phyloP scores from a whole-genome alignment of 805 yeast genomes.

The Danielozyma ontarioensis region DNA sequence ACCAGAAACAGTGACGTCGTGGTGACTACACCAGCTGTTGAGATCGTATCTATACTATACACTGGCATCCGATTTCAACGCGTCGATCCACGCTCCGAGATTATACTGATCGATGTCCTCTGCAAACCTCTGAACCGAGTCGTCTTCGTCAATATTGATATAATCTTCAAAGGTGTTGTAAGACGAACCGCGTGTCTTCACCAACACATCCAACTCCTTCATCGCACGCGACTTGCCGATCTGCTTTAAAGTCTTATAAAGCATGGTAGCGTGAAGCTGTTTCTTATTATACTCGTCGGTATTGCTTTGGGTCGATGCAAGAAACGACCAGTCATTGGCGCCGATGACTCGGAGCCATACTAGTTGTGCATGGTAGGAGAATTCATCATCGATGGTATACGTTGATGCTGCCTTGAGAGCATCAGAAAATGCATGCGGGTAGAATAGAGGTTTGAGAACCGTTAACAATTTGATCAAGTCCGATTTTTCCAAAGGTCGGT shows the following conservation, averaged over 20 bases:
- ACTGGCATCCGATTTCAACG: conserved; percentile 7
- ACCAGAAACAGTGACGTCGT: too few relatives aligned
- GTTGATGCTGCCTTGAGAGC: conserved; percentile 51
- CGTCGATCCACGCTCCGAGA: conserved; percentile 19
- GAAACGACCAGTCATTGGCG: conserved; percentile 47
- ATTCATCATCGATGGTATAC: conserved; percentile 19
- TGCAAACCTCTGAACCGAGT: not conserved
- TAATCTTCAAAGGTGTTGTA: not conserved
- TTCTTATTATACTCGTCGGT: conserved; percentile 38
- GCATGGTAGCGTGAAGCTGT: conserved; percentile 34
- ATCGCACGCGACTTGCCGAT: conserved; percentile 4
- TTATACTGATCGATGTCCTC: conserved; percentile 7
- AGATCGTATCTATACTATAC: too few relatives aligned
- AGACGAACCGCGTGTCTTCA: conserved; percentile 1
- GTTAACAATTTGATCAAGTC: conserved; percentile 53
- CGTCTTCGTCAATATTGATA: not conserved
- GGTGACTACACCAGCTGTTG: too few relatives aligned
- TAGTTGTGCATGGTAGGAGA: conserved; percentile 14
- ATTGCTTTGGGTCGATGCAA: conserved; percentile 30
- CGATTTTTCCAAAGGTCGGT: conserved; percentile 34
- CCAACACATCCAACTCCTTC: conserved; percentile 9
- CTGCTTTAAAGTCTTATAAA: conserved; percentile 37
- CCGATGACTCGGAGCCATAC: conserved; percentile 56
- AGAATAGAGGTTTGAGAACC: conserved; percentile 29
- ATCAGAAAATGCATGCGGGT: conserved; percentile 20